Evolutionary conservation across 2,329 filamentous ascomycete genomes (phyloP).

Genomic region (Pseudocercospora macadamiae): DNA sequence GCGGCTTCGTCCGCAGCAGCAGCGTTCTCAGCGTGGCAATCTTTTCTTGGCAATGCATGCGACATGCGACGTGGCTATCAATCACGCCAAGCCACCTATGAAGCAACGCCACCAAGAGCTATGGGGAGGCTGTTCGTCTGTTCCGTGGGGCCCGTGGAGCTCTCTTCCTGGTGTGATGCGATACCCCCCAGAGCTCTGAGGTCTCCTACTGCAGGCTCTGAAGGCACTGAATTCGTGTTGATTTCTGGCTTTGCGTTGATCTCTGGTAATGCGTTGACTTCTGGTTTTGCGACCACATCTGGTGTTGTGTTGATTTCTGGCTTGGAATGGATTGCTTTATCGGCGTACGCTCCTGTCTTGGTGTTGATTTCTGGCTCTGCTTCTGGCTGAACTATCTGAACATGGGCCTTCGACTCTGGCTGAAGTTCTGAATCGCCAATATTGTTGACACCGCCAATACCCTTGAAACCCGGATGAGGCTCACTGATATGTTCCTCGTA

Average conservation of each 20-base stretch:
- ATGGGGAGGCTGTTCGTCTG: not conserved
- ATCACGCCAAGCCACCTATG: not conserved
- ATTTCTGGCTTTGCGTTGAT: not conserved
- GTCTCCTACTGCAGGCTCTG: not conserved
- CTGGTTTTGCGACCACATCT: too few species aligned
- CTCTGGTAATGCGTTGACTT: too few species aligned
- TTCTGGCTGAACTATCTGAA: not conserved
- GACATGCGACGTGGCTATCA: not conserved
- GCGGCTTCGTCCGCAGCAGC: not conserved
- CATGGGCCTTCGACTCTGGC: not conserved
- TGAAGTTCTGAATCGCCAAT: not conserved
- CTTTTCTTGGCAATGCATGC: not conserved
- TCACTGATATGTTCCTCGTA: conserved; percentile 2
- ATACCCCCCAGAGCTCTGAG: not conserved
- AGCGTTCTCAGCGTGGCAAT: not conserved
- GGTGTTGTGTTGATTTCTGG: not conserved
- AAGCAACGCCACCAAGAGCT: not conserved
- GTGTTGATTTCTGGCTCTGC: not conserved
- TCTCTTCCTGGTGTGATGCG: not conserved
- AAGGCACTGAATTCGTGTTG: not conserved
- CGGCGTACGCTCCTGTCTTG: not conserved
- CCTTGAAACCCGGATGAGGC: conserved; percentile 1
- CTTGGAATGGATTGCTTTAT: too few species aligned
- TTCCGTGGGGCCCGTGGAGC: not conserved
- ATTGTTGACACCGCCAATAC: not conserved